Evolutionary conservation across 2,329 filamentous ascomycete genomes (phyloP).

Genomic region (Blumeriella jaapii): DNA sequence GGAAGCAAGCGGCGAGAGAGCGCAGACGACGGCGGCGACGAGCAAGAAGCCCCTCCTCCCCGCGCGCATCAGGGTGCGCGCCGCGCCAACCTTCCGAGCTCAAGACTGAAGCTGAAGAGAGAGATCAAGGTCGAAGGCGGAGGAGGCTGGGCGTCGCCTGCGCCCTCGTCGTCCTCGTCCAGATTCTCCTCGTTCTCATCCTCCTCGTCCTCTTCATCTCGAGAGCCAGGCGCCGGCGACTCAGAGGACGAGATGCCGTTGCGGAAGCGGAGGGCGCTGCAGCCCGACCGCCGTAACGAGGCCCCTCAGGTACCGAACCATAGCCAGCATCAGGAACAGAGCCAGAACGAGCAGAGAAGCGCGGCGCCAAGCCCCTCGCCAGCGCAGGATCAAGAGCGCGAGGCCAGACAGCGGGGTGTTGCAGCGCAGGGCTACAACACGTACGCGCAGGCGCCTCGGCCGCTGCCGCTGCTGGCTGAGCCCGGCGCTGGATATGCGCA

Average conservation of each 20-base stretch:
- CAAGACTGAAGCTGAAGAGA: not conserved
- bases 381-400: not conserved
- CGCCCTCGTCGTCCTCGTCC: too few species aligned
- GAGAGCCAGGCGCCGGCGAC: conserved; percentile 6
- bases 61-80: too few species aligned
- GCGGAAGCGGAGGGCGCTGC: conserved; percentile 4
- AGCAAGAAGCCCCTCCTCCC: too few species aligned
- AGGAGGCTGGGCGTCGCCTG: too few species aligned
- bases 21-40: not conserved
- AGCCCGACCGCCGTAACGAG: not conserved
- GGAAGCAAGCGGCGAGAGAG: too few species aligned
- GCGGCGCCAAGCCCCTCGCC: not conserved
- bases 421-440: not conserved
- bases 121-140: conserved; percentile 6
- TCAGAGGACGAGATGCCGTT: conserved; percentile 21
- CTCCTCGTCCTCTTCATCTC: not conserved
- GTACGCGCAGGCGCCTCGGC: not conserved
- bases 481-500: not conserved
- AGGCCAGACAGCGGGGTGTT: not conserved
- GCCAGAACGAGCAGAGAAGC: not conserved
- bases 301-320: too few species aligned
- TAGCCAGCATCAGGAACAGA: too few species aligned
- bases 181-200: too few species aligned
- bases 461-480: not conserved
- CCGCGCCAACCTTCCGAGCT: not conserved